These are phyloP conservation scores for Fusarium sp. DNA, from an alignment of 2,329 filamentous ascomycete genomes.

Conservation along the genomic window DNA sequence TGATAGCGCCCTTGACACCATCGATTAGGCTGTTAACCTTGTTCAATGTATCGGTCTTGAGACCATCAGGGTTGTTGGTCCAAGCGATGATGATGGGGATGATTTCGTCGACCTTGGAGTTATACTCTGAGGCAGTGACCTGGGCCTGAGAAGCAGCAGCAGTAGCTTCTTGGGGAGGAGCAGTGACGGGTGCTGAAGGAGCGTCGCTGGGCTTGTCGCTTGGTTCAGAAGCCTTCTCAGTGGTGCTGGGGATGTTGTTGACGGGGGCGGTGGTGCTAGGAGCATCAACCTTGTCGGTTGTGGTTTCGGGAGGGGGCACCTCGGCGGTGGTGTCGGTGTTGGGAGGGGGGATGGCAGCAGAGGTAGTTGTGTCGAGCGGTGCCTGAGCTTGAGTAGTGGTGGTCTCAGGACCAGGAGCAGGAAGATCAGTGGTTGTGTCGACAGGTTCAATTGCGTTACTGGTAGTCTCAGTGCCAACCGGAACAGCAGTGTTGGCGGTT, in stretches of 20 bases:
- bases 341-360: not conserved
- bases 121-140: slow-evolving; percentile 10
- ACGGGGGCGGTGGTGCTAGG: not conserved
- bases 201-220: not conserved
- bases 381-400: not conserved
- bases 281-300: not conserved
- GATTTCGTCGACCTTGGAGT: not conserved
- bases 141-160: slow-evolving; percentile 1
- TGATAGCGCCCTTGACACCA: slow-evolving; percentile 4
- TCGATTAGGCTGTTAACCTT: slow-evolving; percentile 17
- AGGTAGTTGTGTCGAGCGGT: not conserved
- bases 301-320: not conserved
- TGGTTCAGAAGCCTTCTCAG: not conserved
- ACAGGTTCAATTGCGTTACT: not conserved
- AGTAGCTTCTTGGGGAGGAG: not conserved
- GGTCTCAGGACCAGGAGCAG: not conserved
- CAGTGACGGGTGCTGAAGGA: not conserved
- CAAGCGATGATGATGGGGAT: slow-evolving; percentile 11
- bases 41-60: slow-evolving; percentile 10
- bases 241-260: not conserved
- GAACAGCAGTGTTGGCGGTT: not conserved
- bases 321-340: not conserved
- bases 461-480: not conserved
- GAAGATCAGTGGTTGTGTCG: not conserved
- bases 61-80: not conserved